These are phyloP conservation scores for Stagonosporopsis rhizophila DNA, from an alignment of 2,329 filamentous ascomycete species.

Conservation along the genomic window DNA sequence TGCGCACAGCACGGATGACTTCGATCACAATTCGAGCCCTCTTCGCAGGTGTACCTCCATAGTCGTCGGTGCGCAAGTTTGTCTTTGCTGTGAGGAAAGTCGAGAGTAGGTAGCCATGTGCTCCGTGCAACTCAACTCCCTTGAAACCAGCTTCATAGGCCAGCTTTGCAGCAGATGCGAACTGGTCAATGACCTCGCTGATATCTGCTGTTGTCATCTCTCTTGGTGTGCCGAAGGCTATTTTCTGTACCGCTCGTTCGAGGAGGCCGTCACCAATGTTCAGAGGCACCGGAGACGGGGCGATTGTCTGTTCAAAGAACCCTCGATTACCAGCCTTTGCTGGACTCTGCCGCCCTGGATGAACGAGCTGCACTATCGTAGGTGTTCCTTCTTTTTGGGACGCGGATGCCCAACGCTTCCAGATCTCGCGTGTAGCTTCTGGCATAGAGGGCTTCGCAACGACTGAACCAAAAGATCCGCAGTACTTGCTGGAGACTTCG, in stretches of 20 bases:
- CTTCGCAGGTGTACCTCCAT: conserved; percentile 57
- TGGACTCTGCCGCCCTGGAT: conserved; percentile 65
- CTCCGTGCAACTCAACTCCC: conserved; percentile 62
- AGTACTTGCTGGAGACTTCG: conserved; percentile 67
- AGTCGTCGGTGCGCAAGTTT: conserved; percentile 57
- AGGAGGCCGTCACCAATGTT: conserved; percentile 37
- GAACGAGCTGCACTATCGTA: conserved; percentile 65
- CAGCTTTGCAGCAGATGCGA: conserved; percentile 63
- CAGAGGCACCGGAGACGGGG: conserved; percentile 55
- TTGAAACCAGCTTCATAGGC: conserved; percentile 59
- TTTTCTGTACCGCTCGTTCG: conserved; percentile 53
- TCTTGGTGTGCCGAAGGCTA: conserved; percentile 55
- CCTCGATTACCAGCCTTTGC: conserved; percentile 54
- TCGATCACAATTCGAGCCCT: conserved; percentile 56
- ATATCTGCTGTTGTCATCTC: conserved; percentile 63
- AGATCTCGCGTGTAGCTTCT: conserved; percentile 49
- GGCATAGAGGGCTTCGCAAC: conserved; percentile 23
- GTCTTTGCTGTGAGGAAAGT: conserved; percentile 52
- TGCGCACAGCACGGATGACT: conserved; percentile 53
- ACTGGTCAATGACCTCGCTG: conserved; percentile 62
- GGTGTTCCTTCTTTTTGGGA: conserved; percentile 47
- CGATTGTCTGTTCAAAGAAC: conserved; percentile 32
- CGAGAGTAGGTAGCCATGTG: conserved; percentile 59
- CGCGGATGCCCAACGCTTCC: conserved; percentile 42
- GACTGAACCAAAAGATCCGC: conserved; percentile 37